These are phyloP conservation scores for Botryotinia narcissicola DNA, from an alignment of 2,329 filamentous ascomycete genomes.

Conservation along the genomic window DNA sequence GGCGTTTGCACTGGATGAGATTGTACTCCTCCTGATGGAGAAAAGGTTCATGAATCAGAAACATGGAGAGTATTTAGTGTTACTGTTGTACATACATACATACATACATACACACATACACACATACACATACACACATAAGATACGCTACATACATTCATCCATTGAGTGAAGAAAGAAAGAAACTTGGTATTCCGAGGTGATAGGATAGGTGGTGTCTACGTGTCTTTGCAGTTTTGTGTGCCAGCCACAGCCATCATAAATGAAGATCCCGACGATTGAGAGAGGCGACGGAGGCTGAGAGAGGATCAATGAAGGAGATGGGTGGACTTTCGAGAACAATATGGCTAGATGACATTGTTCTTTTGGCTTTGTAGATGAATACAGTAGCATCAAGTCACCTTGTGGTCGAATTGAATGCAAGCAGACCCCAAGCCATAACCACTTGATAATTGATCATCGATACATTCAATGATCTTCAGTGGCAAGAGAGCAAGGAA, in stretches of 20 bases:
- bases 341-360: background rate
- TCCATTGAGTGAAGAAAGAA: background rate
- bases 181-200: background rate
- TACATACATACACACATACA: too few relatives aligned
- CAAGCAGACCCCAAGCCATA: background rate
- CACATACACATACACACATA: too few relatives aligned
- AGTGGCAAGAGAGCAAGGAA: background rate
- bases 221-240: background rate
- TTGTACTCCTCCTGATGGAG: background rate
- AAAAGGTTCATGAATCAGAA: background rate
- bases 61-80: background rate
- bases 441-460: background rate
- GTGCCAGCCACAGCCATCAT: background rate
- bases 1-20: background rate
- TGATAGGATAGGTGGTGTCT: too few relatives aligned
- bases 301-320: background rate
- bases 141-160: background rate
- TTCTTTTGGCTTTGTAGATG: background rate
- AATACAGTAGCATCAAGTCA: background rate
- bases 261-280: accelerated
- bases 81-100: background rate
- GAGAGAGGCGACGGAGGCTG: background rate
- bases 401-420: background rate
- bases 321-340: background rate
- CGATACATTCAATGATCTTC: background rate